Evolutionary conservation across 2,329 filamentous ascomycete species (phyloP).

Genomic region (Curvularia verruculosa): DNA sequence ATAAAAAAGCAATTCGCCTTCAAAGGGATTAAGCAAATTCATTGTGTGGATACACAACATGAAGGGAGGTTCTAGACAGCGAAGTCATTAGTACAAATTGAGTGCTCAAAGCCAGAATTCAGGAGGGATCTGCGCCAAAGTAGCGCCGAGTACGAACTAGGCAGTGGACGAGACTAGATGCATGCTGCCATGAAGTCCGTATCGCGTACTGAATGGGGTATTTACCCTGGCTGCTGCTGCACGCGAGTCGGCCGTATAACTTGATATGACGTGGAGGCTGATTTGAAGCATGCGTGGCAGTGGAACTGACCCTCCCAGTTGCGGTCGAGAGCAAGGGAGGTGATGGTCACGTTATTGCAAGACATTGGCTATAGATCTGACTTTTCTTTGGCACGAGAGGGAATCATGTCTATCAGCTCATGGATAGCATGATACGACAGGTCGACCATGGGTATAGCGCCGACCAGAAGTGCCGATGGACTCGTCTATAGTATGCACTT

Average conservation of each 20-base stretch:
- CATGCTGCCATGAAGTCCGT: not conserved
- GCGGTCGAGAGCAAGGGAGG: not conserved
- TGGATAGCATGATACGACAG: not conserved
- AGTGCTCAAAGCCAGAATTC: not conserved
- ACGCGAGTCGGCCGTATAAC: not conserved
- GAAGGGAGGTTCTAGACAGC: not conserved
- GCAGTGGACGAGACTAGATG: conserved; percentile 10
- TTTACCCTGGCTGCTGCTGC: conserved; percentile 10
- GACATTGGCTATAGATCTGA: not conserved
- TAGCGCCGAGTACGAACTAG: not conserved
- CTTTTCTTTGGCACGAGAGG: not conserved
- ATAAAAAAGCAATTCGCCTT: not conserved
- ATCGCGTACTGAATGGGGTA: conserved; percentile 6
- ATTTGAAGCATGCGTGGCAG: conserved; percentile 2
- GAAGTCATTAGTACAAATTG: not conserved
- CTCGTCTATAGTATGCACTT: not conserved
- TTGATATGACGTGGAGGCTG: conserved; percentile 1
- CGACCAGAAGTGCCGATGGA: not conserved
- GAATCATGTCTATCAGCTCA: not conserved
- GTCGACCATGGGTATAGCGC: not conserved
- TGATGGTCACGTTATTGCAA: not conserved
- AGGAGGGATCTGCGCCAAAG: not conserved
- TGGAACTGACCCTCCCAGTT: not conserved
- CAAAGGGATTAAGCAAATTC: not conserved
- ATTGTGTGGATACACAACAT: not conserved